A percentile compares a stretch with the other conserved stretches of the same genome.
phyloP scores from a whole-genome alignment of 2,329 filamentous ascomycete genomes.

The Colletotrichum sp. region DNA sequence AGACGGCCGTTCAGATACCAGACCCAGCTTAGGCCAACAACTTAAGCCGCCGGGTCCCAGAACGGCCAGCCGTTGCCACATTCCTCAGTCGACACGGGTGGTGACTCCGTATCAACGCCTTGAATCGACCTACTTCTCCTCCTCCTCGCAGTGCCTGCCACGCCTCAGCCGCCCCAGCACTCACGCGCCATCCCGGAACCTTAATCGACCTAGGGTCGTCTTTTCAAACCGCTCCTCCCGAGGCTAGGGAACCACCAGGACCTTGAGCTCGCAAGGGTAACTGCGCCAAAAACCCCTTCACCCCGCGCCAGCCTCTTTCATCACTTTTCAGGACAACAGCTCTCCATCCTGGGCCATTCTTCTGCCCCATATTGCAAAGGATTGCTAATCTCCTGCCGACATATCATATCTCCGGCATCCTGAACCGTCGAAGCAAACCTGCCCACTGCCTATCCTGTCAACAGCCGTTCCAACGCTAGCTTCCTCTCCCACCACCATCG shows the following conservation, averaged over 20 bases:
- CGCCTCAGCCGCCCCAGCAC: constrained; percentile 11
- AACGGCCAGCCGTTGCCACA: constrained; percentile 13
- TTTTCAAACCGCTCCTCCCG: constrained; percentile 14
- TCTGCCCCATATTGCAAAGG: neutral
- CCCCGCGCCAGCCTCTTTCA: constrained; percentile 13
- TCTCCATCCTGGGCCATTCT: neutral
- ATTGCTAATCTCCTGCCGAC: neutral
- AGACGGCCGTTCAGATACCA: neutral
- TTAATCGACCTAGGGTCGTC: constrained; percentile 7
- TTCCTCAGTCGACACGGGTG: neutral
- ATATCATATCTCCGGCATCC: neutral
- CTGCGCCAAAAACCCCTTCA: constrained; percentile 13
- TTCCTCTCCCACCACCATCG: neutral
- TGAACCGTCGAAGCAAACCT: neutral
- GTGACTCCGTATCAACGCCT: constrained; percentile 6
- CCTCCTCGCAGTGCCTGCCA: neutral
- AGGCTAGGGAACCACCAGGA: constrained; percentile 12
- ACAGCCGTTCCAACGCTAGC: neutral
- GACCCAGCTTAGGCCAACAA: neutral
- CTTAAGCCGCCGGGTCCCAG: neutral
- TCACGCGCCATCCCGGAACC: constrained; percentile 21
- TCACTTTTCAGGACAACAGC: constrained; percentile 1
- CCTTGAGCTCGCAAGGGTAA: neutral
- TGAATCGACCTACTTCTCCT: neutral
- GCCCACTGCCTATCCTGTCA: neutral